Evolutionary conservation across 768 basidiomycete species (phyloP), one percentile per base, ranked within the genome.

Genomic region (Mycena indigotica): DNA sequence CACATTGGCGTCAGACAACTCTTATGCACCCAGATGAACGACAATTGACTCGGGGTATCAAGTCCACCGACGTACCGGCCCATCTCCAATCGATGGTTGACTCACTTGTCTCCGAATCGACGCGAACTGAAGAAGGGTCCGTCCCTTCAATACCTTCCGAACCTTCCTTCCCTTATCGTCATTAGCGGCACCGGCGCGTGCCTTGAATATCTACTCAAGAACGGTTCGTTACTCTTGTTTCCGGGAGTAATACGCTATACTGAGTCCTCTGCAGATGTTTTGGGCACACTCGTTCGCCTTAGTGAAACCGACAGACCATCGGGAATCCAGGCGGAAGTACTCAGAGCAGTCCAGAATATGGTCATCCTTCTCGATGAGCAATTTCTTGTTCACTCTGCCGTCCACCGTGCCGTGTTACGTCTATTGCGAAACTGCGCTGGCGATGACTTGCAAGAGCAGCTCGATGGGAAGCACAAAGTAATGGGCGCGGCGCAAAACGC

Each of bases 281-380:
- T 98, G 24, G 86, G 87, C 1, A 85, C 84, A 1, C 86, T 98
- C 10, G 96, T 95, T 57, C 84, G 85, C 60, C 84, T 95, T 25
- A 93, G 91, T 66, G 89, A 95, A 67, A 71, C 82, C 0, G 95
- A 98, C 70, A 80, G 89, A 24, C 95, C 93, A 1, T 83, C 84
- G 39, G 96, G 95, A n/a, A 88, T 94, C 62, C 92, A 95, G 69
- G 91, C 88, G 39, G 91, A 94, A 68, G 92, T 96, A 13, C 79
- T 98, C 29, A 84, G 87, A 25, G 81, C 90, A 1, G 90, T 95
- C 15, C 91, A 92, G 64, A 93, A 93, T 64, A 91, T 97, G 82
- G 88, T 98, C 13, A 85, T 95, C 6, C 82, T 93, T 15, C 80
- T 98, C 54, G 94, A 97, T 59, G 94, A 97, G 67, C 90, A 91